Conservation (phyloP, 2,329 filamentous ascomycete genomes). For the Albifimbria verrucaria region DNA sequence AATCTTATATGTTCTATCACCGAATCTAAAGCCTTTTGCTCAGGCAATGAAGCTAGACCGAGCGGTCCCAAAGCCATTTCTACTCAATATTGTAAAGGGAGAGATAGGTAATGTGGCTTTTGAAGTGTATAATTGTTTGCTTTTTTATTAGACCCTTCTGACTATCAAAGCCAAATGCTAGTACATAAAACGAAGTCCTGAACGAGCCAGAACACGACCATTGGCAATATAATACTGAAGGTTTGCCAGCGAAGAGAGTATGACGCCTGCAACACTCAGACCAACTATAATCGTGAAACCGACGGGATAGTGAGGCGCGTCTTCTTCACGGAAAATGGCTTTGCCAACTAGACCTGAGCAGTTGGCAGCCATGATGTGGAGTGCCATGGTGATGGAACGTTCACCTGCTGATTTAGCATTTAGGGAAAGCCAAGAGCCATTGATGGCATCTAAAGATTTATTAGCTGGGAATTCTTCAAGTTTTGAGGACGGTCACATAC, state of each 20-base stretch:
- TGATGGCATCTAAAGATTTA: conserved; percentile 13
- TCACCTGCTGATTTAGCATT: conserved; percentile 21
- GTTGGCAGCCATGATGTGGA: conserved; percentile 25
- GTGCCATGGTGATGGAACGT: conserved; percentile 21
- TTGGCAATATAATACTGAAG: conserved; percentile 14
- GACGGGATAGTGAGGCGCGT: conserved; percentile 18
- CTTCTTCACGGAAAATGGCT: conserved; percentile 20
- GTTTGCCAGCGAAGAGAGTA: conserved; percentile 10
- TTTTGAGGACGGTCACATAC: conserved; percentile 15
- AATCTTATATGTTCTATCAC: too few species aligned
- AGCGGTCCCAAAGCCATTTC: too few species aligned
- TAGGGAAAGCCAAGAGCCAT: conserved; percentile 22
- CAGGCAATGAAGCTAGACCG: too few species aligned
- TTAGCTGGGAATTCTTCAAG: background rate
- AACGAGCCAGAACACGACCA: conserved; percentile 7
- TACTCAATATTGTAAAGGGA: too few species aligned
- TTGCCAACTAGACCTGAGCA: conserved; percentile 21
- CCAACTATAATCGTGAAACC: conserved; percentile 18
- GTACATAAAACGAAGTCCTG: conserved; percentile 8
- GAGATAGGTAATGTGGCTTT: too few species aligned
- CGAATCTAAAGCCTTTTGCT: too few species aligned
- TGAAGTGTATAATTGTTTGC: too few species aligned
- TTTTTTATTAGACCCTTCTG: too few species aligned
- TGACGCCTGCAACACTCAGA: conserved; percentile 9
- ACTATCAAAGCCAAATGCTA: background rate